Percentiles rank a stretch among this genome's conserved stretches.
Conservation (phyloP, 78 protist genomes). For the Dictyostelium brefeldianum region DNA sequence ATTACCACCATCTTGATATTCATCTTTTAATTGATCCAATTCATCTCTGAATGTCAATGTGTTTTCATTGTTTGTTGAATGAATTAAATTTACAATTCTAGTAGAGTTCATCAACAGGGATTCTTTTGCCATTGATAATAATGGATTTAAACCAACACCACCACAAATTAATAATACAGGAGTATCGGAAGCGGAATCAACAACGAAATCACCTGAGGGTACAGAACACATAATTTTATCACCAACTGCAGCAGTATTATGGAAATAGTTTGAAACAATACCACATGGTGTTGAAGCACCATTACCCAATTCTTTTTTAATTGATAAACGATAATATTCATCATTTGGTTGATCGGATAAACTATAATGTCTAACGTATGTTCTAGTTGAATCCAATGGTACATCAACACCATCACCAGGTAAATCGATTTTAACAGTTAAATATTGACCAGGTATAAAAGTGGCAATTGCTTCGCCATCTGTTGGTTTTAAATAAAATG, state of each 20-base stretch:
- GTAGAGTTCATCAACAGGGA: neutral
- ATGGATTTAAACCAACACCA: slow-evolving; percentile 15
- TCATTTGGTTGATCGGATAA: slow-evolving; percentile 32
- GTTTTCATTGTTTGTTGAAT: neutral
- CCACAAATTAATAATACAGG: neutral
- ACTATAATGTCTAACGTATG: slow-evolving; percentile 28
- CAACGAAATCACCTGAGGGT: slow-evolving; percentile 27
- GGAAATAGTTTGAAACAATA: slow-evolving; percentile 20
- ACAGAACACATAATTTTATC: neutral
- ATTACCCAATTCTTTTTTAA: slow-evolving; percentile 2
- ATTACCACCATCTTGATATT: neutral
- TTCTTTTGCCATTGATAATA: neutral
- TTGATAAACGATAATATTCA: slow-evolving; percentile 31
- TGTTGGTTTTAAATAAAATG: slow-evolving; percentile 12
- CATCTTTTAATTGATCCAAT: neutral
- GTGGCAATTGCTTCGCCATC: slow-evolving; percentile 1
- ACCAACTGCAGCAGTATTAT: slow-evolving; percentile 6
- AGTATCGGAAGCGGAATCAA: neutral
- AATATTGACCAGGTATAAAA: slow-evolving; percentile 18
- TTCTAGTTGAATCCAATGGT: neutral
- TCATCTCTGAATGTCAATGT: slow-evolving; percentile 21
- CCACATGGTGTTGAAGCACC: neutral
- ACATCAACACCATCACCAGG: slow-evolving; percentile 2
- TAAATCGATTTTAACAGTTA: neutral
- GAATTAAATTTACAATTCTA: slow-evolving; percentile 4